Evolutionary conservation across 2,329 filamentous ascomycete species (phyloP).

Genomic region (Cladorrhinum sp.): DNA sequence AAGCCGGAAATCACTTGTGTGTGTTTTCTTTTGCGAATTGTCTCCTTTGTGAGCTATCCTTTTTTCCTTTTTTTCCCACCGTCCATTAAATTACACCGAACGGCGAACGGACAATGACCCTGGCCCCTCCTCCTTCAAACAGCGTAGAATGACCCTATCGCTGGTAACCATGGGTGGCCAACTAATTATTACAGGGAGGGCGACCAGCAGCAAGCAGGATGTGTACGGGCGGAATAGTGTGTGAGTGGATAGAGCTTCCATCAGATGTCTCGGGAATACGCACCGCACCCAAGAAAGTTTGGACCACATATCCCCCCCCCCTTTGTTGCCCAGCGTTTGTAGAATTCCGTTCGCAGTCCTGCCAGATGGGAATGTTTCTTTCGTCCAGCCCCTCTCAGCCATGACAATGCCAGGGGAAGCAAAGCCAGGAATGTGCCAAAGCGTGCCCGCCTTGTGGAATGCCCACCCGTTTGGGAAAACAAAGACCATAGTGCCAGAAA

Average conservation of each 20-base stretch:
- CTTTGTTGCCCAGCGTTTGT: slow-evolving; percentile 33
- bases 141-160: slow-evolving; percentile 23
- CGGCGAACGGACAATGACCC: slow-evolving; percentile 25
- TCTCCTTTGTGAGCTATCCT: slow-evolving; percentile 31
- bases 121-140: slow-evolving; percentile 15
- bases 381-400: slow-evolving; percentile 20
- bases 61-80: not conserved
- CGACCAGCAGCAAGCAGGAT: not conserved
- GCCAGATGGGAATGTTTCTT: slow-evolving; percentile 5
- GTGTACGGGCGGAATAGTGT: slow-evolving; percentile 2
- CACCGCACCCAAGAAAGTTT: slow-evolving; percentile 30
- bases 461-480: slow-evolving; percentile 26
- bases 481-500: slow-evolving; percentile 40
- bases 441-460: slow-evolving; percentile 21
- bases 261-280: slow-evolving; percentile 40
- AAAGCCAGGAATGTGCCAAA: slow-evolving; percentile 15
- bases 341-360: slow-evolving; percentile 30
- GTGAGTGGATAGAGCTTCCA: slow-evolving; percentile 1
- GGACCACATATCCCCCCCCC: slow-evolving; percentile 21
- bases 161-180: slow-evolving; percentile 7
- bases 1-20: not conserved
- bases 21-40: slow-evolving; percentile 25
- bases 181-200: not conserved
- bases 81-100: slow-evolving; percentile 14
- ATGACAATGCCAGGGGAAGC: slow-evolving; percentile 30